phyloP scores from a whole-genome alignment of 2,329 filamentous ascomycete species.

The Lachnellula willkommii region DNA sequence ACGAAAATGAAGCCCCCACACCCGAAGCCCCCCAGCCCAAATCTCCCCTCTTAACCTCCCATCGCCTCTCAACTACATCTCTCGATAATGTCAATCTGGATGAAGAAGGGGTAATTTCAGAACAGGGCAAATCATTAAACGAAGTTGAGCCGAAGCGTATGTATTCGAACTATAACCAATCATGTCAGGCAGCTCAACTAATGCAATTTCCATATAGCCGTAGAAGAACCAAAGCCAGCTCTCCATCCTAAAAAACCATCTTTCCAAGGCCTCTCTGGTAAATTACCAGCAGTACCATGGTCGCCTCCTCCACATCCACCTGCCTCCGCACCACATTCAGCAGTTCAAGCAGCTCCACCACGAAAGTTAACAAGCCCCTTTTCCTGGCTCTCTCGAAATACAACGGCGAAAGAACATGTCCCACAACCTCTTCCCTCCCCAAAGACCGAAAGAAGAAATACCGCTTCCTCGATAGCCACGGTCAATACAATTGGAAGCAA shows the following conservation, averaged over 20 bases:
- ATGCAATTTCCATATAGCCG: slow-evolving; percentile 17
- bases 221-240: slow-evolving; percentile 27
- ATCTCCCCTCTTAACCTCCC: slow-evolving; percentile 43
- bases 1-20: slow-evolving; percentile 20
- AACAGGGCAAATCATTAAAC: neutral
- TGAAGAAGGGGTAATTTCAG: slow-evolving; percentile 37
- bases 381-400: slow-evolving; percentile 71
- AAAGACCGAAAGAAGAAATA: slow-evolving; percentile 59
- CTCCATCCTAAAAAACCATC: slow-evolving; percentile 35
- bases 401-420: slow-evolving; percentile 49
- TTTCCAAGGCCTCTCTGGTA: slow-evolving; percentile 65
- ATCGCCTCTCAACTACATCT: slow-evolving; percentile 50
- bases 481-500: slow-evolving; percentile 65
- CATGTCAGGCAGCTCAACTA: slow-evolving; percentile 2
- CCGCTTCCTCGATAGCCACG: slow-evolving; percentile 65
- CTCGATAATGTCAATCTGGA: slow-evolving; percentile 63
- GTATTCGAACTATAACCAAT: neutral
- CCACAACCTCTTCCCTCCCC: slow-evolving; percentile 43
- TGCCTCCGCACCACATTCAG: slow-evolving; percentile 15
- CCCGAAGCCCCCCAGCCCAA: slow-evolving; percentile 40
- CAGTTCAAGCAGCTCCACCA: slow-evolving; percentile 34
- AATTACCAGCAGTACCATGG: slow-evolving; percentile 69
- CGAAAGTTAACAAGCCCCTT: slow-evolving; percentile 86
- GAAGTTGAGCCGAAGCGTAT: slow-evolving; percentile 15
- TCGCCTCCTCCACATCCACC: slow-evolving; percentile 43